Evolutionary conservation across 1,284 basidiomycete species (phyloP).

Genomic region (Malassezia psittaci): DNA sequence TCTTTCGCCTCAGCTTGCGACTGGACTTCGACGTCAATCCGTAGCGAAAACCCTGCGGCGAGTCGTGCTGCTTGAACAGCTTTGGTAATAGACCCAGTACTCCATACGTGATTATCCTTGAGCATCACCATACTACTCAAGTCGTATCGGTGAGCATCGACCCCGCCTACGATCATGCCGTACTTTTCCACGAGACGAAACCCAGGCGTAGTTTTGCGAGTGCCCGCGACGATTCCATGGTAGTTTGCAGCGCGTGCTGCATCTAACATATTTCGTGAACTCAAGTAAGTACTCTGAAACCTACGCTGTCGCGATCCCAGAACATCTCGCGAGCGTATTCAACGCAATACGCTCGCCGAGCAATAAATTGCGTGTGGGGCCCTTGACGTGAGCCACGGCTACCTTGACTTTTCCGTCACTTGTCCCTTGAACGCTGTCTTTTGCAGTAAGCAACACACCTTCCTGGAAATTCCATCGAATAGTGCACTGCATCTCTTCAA

Average conservation of each 20-base stretch:
- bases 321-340: conserved; percentile 87
- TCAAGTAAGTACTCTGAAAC: conserved; percentile 48
- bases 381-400: conserved; percentile 73
- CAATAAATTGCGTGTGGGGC: conserved; percentile 76
- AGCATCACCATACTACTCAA: conserved; percentile 99
- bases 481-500: conserved; percentile 79
- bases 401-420: conserved; percentile 54
- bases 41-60: conserved; percentile 82
- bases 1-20: conserved; percentile 82
- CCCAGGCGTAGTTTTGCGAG: conserved; percentile 91
- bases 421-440: conserved; percentile 1
- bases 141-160: conserved; percentile 93
- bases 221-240: conserved; percentile 82
- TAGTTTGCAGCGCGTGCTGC: conserved; percentile 71
- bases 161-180: conserved; percentile 93
- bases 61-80: conserved; percentile 74
- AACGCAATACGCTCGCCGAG: conserved; percentile 88
- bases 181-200: conserved; percentile 98
- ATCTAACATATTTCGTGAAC: conserved; percentile 69
- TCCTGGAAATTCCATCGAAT: conserved; percentile 87
- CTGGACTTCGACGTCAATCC: conserved; percentile 88
- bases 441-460: conserved; percentile 56
- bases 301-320: conserved; percentile 88
- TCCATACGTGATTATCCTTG: conserved; percentile 99
- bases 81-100: conserved; percentile 81